Evolutionary conservation across 1,284 basidiomycete species (phyloP).

Genomic region (Sporisorium iseilematis-ciliati): DNA sequence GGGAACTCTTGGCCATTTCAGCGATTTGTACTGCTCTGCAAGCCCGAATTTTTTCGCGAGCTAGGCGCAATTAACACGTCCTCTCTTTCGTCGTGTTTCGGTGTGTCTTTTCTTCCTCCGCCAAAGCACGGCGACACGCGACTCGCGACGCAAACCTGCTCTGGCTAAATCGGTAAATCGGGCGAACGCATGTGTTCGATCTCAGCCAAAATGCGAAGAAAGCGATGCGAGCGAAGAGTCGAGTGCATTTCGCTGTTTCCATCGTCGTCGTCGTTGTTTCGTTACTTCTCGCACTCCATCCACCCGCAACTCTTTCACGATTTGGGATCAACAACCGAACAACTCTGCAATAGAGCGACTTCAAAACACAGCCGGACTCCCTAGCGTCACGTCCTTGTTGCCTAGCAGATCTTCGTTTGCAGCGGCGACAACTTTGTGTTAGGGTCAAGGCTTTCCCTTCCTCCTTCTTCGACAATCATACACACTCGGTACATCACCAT

Average conservation of each 20-base stretch:
- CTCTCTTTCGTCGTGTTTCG: not conserved
- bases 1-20: too few species aligned
- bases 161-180: not conserved
- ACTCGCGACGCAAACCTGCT: constrained; percentile 29
- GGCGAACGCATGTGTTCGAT: not conserved
- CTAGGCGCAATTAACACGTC: constrained; percentile 34
- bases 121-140: constrained; percentile 10
- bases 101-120: not conserved
- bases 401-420: too few species aligned
- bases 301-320: not conserved
- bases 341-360: not conserved
- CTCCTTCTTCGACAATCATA: not conserved
- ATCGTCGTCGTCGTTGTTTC: constrained; percentile 3
- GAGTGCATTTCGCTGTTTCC: too few species aligned
- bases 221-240: too few species aligned
- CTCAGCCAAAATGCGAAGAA: not conserved
- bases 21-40: constrained; percentile 12
- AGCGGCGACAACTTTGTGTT: not conserved
- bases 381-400: constrained; percentile 7
- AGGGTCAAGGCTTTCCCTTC: constrained; percentile 46
- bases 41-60: not conserved
- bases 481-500: not conserved
- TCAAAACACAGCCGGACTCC: constrained; percentile 39
- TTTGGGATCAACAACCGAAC: not conserved
- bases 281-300: not conserved